Percentiles rank a stretch among this genome's conserved stretches.
Evolutionary conservation across 2,329 filamentous ascomycete species (phyloP).

Genomic region (Lachnellula occidentalis): DNA sequence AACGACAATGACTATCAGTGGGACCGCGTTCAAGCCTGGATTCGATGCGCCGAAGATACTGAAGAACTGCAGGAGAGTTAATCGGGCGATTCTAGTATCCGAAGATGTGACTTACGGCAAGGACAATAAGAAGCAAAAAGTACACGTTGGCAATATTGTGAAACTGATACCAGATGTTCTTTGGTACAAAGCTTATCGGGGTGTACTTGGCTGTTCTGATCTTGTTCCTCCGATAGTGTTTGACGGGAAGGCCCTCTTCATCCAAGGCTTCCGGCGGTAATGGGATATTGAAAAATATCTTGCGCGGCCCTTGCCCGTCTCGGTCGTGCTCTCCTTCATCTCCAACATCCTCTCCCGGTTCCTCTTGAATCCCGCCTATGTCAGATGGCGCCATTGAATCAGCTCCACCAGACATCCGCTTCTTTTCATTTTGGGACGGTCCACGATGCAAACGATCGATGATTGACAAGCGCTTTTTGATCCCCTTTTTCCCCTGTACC

Average conservation of each 20-base stretch:
- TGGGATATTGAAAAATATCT: slow-evolving; percentile 80
- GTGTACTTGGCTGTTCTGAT: slow-evolving; percentile 98
- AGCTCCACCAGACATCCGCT: slow-evolving; percentile 44
- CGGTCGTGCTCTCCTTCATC: slow-evolving; percentile 35
- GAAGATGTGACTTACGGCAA: slow-evolving; percentile 63
- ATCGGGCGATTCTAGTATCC: slow-evolving; percentile 3
- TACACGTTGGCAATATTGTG: slow-evolving; percentile 98
- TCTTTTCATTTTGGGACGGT: slow-evolving; percentile 62
- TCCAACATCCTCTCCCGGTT: slow-evolving; percentile 15
- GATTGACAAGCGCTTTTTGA: slow-evolving; percentile 76
- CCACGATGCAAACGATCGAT: slow-evolving; percentile 65
- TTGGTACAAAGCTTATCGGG: slow-evolving; percentile 87
- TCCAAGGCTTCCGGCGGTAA: slow-evolving; percentile 71
- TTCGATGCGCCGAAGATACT: slow-evolving; percentile 91
- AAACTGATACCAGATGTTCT: slow-evolving; percentile 97
- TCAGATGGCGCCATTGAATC: slow-evolving; percentile 31
- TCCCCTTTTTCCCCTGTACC: slow-evolving; percentile 67
- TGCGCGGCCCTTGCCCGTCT: slow-evolving; percentile 40
- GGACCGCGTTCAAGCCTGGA: slow-evolving; percentile 82
- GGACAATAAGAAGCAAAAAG: slow-evolving; percentile 93
- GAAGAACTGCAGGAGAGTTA: slow-evolving; percentile 64
- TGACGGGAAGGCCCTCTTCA: slow-evolving; percentile 69
- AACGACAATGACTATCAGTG: slow-evolving; percentile 84
- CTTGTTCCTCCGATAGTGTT: slow-evolving; percentile 82
- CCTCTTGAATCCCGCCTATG: slow-evolving; percentile 28